A percentile compares a stretch with the other conserved stretches of the same genome.
These are phyloP conservation scores for Aspergillus clavatus DNA, from an alignment of 2,329 filamentous ascomycete genomes.

Conservation along the genomic window DNA sequence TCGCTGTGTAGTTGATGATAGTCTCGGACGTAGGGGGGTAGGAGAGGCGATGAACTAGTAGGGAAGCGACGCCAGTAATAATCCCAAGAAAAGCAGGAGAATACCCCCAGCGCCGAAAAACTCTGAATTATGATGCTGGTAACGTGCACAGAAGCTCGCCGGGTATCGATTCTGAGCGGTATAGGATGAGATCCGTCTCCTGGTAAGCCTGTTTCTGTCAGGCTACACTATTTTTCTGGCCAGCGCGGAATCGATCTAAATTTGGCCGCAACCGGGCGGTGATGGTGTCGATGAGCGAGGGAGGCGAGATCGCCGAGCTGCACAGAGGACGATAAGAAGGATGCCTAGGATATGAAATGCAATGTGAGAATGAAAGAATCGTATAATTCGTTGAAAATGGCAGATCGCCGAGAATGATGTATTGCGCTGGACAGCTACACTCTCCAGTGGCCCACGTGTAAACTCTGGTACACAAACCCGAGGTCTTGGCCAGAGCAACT, in stretches of 20 bases:
- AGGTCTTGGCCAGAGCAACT: background rate
- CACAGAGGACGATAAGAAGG: background rate
- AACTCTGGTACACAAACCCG: slow-evolving; percentile 1
- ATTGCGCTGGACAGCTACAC: slow-evolving; percentile 2
- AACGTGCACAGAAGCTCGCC: too few relatives aligned
- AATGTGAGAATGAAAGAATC: slow-evolving; percentile 1
- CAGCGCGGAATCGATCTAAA: slow-evolving; percentile 6
- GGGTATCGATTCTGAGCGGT: too few relatives aligned
- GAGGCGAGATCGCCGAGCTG: background rate
- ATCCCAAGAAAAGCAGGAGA: slow-evolving; percentile 4
- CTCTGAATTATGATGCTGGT: background rate
- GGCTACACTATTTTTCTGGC: slow-evolving; percentile 25
- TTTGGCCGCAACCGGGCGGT: slow-evolving; percentile 3
- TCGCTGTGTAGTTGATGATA: too few relatives aligned
- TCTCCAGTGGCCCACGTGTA: slow-evolving; percentile 14
- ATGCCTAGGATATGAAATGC: background rate
- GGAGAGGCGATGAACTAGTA: too few relatives aligned
- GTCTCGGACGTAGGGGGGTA: too few relatives aligned
- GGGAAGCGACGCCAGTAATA: slow-evolving; percentile 2
- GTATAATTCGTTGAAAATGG: slow-evolving; percentile 3
- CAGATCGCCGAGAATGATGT: slow-evolving; percentile 7
- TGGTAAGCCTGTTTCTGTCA: slow-evolving; percentile 23
- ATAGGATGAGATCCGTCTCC: too few relatives aligned
- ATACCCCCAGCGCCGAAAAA: slow-evolving; percentile 6
- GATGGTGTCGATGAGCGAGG: background rate